These are phyloP conservation scores for Malassezia restricta DNA, from an alignment of 1,284 basidiomycete genomes.

Conservation along the genomic window DNA sequence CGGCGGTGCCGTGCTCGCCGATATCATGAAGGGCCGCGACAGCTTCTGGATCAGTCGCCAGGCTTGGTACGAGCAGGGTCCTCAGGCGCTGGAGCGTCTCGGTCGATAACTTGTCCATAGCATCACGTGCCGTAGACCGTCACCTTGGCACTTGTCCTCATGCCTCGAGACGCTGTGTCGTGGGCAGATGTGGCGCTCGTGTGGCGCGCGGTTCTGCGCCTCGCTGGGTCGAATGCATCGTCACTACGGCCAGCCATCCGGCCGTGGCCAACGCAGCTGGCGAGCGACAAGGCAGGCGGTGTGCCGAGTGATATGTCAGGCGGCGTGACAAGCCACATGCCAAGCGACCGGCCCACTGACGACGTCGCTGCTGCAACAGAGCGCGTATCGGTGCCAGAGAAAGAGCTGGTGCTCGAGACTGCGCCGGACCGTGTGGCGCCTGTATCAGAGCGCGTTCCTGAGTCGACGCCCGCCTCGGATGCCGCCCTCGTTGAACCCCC, in stretches of 20 bases:
- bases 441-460: background rate
- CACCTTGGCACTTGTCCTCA: constrained; percentile 46
- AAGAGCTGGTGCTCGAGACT: background rate
- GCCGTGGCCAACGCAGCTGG: background rate
- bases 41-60: constrained; percentile 61
- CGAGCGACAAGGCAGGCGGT: too few relatives aligned
- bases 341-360: background rate
- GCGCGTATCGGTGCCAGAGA: background rate
- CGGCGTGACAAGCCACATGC: background rate
- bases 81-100: constrained; percentile 34
- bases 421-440: background rate
- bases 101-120: constrained; percentile 48
- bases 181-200: constrained; percentile 2
- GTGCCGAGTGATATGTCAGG: too few relatives aligned
- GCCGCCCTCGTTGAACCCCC: background rate
- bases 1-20: constrained; percentile 67
- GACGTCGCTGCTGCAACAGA: background rate
- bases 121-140: constrained; percentile 50
- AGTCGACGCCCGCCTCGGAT: background rate
- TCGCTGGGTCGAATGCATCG: too few relatives aligned
- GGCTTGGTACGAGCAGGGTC: constrained; percentile 46
- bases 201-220: too few relatives aligned
- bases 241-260: background rate
- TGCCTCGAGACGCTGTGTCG: background rate
- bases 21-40: constrained; percentile 91